These are phyloP conservation scores for Albugo candida DNA, from an alignment of 352 stramenopile species.

Conservation along the genomic window DNA sequence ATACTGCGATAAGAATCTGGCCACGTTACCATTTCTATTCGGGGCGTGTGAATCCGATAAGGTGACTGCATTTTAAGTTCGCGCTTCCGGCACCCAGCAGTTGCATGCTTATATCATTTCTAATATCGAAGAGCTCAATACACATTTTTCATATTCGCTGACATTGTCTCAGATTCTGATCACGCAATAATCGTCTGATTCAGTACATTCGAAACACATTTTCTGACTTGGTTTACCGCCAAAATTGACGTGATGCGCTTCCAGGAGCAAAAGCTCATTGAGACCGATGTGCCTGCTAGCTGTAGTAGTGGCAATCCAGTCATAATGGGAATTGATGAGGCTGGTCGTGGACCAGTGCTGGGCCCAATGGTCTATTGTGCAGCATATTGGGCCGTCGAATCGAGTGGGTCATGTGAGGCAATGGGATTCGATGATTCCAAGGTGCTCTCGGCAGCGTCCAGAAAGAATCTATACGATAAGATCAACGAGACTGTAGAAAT, in stretches of 20 bases:
- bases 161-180: too few relatives aligned
- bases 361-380: constrained; percentile 90
- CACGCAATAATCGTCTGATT: too few relatives aligned
- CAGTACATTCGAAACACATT: too few relatives aligned
- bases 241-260: constrained; percentile 12
- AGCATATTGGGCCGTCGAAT: constrained; percentile 74
- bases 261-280: constrained; percentile 31
- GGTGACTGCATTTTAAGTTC: too few relatives aligned
- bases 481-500: constrained; percentile 50
- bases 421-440: constrained; percentile 92
- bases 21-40: too few relatives aligned
- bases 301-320: constrained; percentile 52
- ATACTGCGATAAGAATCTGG: too few relatives aligned
- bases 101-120: too few relatives aligned
- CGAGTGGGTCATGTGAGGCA: constrained; percentile 56
- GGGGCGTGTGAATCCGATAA: too few relatives aligned
- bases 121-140: too few relatives aligned
- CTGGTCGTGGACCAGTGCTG: constrained; percentile 84
- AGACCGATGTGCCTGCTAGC: constrained; percentile 29
- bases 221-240: too few relatives aligned
- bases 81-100: too few relatives aligned
- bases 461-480: constrained; percentile 77
- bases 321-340: constrained; percentile 91
- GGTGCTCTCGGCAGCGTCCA: constrained; percentile 67
- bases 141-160: too few relatives aligned